Conservation (phyloP, 2,329 filamentous ascomycete genomes). For the Fusarium secorum region DNA sequence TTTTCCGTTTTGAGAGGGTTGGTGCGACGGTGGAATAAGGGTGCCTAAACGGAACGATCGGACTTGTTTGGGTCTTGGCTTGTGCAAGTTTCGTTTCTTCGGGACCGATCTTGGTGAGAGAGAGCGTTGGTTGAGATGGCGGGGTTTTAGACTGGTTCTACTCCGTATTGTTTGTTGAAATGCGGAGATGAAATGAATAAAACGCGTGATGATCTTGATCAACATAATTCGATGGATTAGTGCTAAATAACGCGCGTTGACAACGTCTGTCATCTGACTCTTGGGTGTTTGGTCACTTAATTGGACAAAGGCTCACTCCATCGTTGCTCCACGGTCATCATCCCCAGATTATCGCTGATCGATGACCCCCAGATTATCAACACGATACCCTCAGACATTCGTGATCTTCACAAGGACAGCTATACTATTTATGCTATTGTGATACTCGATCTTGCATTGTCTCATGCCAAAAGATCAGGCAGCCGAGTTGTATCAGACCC, state of each 20-base stretch:
- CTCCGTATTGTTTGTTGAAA: neutral
- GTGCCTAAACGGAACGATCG: conserved; percentile 7
- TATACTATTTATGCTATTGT: neutral
- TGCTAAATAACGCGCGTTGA: neutral
- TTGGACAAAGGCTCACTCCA: neutral
- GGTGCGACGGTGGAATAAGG: neutral
- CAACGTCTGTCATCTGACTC: neutral
- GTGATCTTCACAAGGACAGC: neutral
- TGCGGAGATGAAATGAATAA: neutral
- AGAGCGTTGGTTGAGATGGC: neutral
- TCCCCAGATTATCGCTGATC: neutral
- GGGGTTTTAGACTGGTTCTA: neutral
- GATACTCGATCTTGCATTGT: neutral
- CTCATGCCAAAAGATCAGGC: neutral
- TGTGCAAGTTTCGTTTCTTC: neutral
- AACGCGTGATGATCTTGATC: neutral
- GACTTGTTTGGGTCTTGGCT: neutral
- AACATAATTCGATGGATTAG: neutral
- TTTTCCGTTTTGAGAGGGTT: neutral
- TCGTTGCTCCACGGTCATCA: neutral
- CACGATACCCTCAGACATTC: neutral
- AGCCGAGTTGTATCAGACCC: neutral
- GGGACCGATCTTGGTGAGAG: neutral
- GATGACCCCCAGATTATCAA: neutral
- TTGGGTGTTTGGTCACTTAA: neutral